These are phyloP conservation scores for Magnaporthiopsis poae DNA, from an alignment of 2,329 filamentous ascomycete species.

Conservation along the genomic window DNA sequence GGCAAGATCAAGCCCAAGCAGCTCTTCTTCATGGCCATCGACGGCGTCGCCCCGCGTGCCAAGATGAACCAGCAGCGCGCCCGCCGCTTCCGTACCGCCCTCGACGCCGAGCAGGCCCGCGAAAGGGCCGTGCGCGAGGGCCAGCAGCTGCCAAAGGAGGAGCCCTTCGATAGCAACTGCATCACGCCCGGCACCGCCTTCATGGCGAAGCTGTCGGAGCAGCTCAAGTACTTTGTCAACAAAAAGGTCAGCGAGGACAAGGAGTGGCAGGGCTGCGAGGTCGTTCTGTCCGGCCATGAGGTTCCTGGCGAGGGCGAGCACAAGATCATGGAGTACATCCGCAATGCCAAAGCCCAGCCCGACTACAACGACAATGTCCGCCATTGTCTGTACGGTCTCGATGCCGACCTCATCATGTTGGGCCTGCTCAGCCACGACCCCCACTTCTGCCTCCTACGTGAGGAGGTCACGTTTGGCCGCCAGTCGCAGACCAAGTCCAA, in stretches of 20 bases:
- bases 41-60: constrained; percentile 90
- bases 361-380: constrained; percentile 87
- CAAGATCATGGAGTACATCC: constrained; percentile 99
- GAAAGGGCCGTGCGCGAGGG: constrained; percentile 88
- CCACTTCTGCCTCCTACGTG: constrained; percentile 91
- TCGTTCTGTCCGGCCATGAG: constrained; percentile 93
- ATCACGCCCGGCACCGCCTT: constrained; percentile 95
- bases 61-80: constrained; percentile 99
- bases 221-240: constrained; percentile 96
- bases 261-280: constrained; percentile 94
- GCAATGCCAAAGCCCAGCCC: constrained; percentile 89
- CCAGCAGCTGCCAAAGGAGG: constrained; percentile 85
- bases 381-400: constrained; percentile 92
- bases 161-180: constrained; percentile 96
- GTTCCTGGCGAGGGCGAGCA: constrained; percentile 97
- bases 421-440: constrained; percentile 94
- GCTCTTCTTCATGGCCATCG: constrained; percentile 98
- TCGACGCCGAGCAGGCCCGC: constrained; percentile 79
- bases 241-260: constrained; percentile 96
- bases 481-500: constrained; percentile 81
- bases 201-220: constrained; percentile 89
- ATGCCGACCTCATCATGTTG: constrained; percentile 97
- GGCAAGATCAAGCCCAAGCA: constrained; percentile 98
- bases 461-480: constrained; percentile 94
- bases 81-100: constrained; percentile 83